Evolutionary conservation across 1,284 basidiomycete genomes (phyloP), one percentile per base, ranked within the genome.

Genomic region (Ustilago nuda): DNA sequence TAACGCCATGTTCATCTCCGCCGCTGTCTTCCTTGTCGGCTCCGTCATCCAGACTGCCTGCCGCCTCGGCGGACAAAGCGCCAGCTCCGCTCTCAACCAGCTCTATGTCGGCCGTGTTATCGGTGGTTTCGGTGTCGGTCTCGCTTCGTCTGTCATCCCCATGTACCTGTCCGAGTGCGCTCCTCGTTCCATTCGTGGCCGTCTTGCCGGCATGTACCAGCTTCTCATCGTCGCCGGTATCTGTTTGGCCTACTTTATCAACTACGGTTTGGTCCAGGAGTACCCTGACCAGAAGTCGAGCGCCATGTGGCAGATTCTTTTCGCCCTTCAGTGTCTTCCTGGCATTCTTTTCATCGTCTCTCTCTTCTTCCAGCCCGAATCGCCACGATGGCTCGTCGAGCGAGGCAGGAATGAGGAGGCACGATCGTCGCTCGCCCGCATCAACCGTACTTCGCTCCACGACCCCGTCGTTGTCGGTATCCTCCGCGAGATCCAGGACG

Each of bases 181-280:
- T 23, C 83, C 84, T 43, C 78, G 80, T 35, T 70, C 82, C 33
- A 82, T 84, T n/a, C 85, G 85, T 43, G 85, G 85, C 55, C 58
- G 85, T 27, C 80, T 87, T 54, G 85, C 85, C 19, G 84, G 81
- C 55, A 85, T 84, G 67, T 88, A 88, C 86, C 88, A 88, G 77
- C 83, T 88, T 4, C 70, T 80, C 39, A 80, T 76, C 52, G 82
- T 83, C 32, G 76, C 79, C 36, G 83, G 83, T 54, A 84, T 83
- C 63, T 76, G 65, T 36, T 2, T 78, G 19, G 65, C 72, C 58
- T 74, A 71, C 50, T 74, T 71, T 56, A 59, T 74, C 67, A 72
- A 74, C 72, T 78, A 74, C 51, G 72, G 72, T 12, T 69, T 74
- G 67, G 57, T 61, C 2, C 63, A 71, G 45, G 62, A 72, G 53